Base-by-base conservation (phyloP, 176 grass and related monocot species). In the Aegilops tauschii region DNA sequence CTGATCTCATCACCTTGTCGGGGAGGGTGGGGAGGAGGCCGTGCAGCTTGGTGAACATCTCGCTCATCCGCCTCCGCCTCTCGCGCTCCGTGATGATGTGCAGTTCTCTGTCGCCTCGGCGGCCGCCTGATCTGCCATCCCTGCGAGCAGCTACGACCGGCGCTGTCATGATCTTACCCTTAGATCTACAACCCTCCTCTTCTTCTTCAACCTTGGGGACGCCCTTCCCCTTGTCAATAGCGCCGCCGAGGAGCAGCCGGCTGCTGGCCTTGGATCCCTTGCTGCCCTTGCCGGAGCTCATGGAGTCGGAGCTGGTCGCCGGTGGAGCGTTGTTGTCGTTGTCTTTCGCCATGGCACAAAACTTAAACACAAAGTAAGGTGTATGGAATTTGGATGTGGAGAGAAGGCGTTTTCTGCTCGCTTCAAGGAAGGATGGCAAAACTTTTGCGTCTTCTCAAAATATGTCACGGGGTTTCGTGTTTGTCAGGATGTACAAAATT, bases 41-140 rank as follows among this genome's bases (percentile, higher is more conserved):
- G 7, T 88, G 76, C n/a, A 95, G 90, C 12, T 61, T 78, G 34
- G 30, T 35, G 77, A 82, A 92, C 88, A 85, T 79, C 34, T 74
- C 71, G 70, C 68, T 92, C 83, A 92, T 88, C 83, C 63, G 70
- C 67, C 45, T 89, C 47, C 93, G 72, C 45, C 90, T 80, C 80
- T 90, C 84, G 20, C 88, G 83, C 77, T 95, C 90, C 0, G 86
- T 81, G 52, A 79, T 12, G 11, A 82, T 75, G 73, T 90, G 90
- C 61, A 40, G 35, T 54, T 79, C 61, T 25, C 37, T 3, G 37
- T 52, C n/a, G 45, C 74, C 11, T 5, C 73, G 5, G 62, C 44
- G 50, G 63, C 12, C 31, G 17, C 74, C 47, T 56, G 28, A 52
- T 32, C 40, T 21, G 8, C 18, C 11, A 29, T n/a, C 36, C 8